phyloP scores from a whole-genome alignment of 371 early-diverging fungal species.

The Mortierella sp. region DNA sequence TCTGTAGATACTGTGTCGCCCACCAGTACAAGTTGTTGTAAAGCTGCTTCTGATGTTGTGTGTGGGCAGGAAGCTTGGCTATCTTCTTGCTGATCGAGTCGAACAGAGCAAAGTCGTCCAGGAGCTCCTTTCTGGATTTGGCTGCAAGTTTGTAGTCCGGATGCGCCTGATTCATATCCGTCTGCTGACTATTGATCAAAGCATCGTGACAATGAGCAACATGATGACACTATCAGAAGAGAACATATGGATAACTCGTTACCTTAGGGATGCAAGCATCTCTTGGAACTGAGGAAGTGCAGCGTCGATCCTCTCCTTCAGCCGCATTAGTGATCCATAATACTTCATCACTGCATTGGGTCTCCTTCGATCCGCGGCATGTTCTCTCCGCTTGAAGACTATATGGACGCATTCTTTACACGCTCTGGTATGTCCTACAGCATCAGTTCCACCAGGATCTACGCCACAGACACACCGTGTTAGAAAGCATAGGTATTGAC shows the following conservation, averaged over 20 bases:
- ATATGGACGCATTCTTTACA: constrained; percentile 67
- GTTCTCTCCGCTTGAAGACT: constrained; percentile 60
- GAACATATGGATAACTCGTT: constrained; percentile 21
- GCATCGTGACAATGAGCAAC: too few species aligned
- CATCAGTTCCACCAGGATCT: constrained; percentile 52
- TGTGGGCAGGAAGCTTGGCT: constrained; percentile 58
- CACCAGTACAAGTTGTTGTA: constrained; percentile 76
- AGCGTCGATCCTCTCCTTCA: constrained; percentile 63
- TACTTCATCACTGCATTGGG: constrained; percentile 46
- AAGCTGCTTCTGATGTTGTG: constrained; percentile 67
- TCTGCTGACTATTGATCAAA: constrained; percentile 55
- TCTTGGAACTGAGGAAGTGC: constrained; percentile 69
- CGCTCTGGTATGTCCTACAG: constrained; percentile 72
- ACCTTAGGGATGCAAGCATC: constrained; percentile 66
- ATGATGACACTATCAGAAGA: too few species aligned
- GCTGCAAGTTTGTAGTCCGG: constrained; percentile 68
- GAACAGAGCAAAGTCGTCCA: constrained; percentile 72
- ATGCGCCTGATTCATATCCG: constrained; percentile 58
- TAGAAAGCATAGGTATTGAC: too few species aligned
- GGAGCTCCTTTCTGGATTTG: constrained; percentile 66
- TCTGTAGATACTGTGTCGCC: constrained; percentile 83
- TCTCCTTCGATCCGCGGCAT: constrained; percentile 36
- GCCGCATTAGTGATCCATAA: constrained; percentile 43
- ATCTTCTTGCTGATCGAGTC: constrained; percentile 74
- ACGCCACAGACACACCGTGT: neutral